These are phyloP conservation scores for Cornus kousa DNA, from an alignment of 148 eudicot species.

Conservation along the genomic window DNA sequence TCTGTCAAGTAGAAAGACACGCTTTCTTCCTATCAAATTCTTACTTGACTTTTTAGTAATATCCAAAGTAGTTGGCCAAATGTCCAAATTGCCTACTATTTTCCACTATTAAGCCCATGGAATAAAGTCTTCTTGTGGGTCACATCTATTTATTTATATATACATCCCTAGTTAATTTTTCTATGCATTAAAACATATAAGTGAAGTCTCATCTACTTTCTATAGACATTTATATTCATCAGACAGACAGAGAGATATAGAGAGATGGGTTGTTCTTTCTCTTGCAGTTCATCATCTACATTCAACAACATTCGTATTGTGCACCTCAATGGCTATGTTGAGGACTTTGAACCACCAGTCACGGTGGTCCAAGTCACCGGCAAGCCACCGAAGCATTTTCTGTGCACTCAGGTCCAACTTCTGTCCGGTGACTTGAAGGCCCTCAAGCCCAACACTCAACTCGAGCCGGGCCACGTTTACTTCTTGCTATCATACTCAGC, in stretches of 20 bases:
- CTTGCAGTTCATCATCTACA: slow-evolving; percentile 11
- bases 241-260: background rate
- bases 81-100: background rate
- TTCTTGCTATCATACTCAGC: slow-evolving; percentile 30
- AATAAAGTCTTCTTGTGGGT: background rate
- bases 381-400: slow-evolving; percentile 17
- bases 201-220: no score
- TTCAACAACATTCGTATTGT: slow-evolving; percentile 26
- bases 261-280: slow-evolving; percentile 23
- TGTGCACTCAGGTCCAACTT: slow-evolving; percentile 34
- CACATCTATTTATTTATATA: background rate
- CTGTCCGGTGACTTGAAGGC: slow-evolving; percentile 18
- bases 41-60: background rate
- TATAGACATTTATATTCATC: no score
- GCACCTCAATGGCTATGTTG: slow-evolving; percentile 34
- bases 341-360: slow-evolving; percentile 29
- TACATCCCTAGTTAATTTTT: background rate
- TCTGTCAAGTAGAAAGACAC: background rate
- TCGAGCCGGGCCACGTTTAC: slow-evolving; percentile 30
- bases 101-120: background rate
- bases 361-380: slow-evolving; percentile 24
- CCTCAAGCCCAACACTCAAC: slow-evolving; percentile 15
- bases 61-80: background rate
- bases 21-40: background rate
- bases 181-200: background rate